Evolutionary conservation across 805 yeast species (phyloP).

Genomic region (Zygosaccharomyces kombuchaensis): DNA sequence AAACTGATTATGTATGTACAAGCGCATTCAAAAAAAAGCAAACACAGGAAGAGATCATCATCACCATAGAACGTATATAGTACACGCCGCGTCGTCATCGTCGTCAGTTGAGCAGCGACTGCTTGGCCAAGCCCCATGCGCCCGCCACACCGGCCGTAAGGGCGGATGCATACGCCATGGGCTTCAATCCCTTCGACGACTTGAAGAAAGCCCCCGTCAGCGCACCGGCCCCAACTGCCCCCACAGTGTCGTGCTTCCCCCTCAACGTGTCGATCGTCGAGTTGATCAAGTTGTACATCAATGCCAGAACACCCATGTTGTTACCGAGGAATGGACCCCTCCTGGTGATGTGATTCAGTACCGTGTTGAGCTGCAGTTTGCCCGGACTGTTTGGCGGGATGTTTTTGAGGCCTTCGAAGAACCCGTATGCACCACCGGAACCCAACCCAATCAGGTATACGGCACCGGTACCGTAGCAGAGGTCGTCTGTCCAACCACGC

Average conservation of each 20-base stretch:
- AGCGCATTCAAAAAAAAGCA: conserved; percentile 17
- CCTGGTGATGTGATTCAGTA: conserved; percentile 86
- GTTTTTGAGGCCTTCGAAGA: conserved; percentile 77
- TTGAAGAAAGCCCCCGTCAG: conserved; percentile 88
- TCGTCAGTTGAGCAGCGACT: conserved; percentile 19
- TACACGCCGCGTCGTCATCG: neutral
- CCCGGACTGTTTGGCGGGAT: conserved; percentile 74
- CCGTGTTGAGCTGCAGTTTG: conserved; percentile 80
- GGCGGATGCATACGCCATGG: conserved; percentile 82
- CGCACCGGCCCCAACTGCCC: conserved; percentile 86
- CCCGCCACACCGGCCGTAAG: conserved; percentile 88
- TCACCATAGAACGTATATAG: conserved; percentile 9
- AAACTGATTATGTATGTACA: conserved; percentile 18
- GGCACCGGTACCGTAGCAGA: conserved; percentile 97
- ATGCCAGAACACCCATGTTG: conserved; percentile 89
- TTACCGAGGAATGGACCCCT: conserved; percentile 96
- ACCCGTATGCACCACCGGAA: conserved; percentile 83
- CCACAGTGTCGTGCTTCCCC: conserved; percentile 83
- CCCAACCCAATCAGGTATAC: conserved; percentile 85
- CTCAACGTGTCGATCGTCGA: conserved; percentile 72
- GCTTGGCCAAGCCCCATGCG: conserved; percentile 84
- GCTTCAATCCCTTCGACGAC: conserved; percentile 77
- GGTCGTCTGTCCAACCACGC: conserved; percentile 96
- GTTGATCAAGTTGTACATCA: conserved; percentile 81
- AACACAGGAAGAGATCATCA: conserved; percentile 4